Evolutionary conservation across 2,329 filamentous ascomycete species (phyloP).

Genomic region (Monosporascus cannonballus): DNA sequence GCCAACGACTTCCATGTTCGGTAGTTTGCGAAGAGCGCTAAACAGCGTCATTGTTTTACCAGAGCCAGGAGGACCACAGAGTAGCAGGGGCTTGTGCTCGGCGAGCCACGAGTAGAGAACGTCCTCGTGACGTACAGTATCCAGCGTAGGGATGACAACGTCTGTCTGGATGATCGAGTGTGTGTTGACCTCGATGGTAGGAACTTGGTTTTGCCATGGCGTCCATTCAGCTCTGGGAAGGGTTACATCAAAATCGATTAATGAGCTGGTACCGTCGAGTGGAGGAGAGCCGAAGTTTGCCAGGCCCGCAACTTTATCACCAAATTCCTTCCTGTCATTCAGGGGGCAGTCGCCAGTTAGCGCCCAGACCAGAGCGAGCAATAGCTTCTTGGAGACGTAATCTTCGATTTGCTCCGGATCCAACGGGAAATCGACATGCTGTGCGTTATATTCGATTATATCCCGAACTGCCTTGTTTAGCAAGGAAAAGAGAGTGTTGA

Average conservation of each 20-base stretch:
- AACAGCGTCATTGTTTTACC: constrained; percentile 99
- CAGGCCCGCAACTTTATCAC: constrained; percentile 74
- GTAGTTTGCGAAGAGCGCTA: constrained; percentile 90
- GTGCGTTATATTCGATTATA: constrained; percentile 90
- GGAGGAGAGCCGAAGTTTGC: constrained; percentile 82
- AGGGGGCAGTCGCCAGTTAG: constrained; percentile 93
- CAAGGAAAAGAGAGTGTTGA: constrained; percentile 91
- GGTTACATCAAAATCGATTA: constrained; percentile 93
- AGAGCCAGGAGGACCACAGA: constrained; percentile 95
- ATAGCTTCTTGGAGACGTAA: constrained; percentile 88
- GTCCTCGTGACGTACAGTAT: constrained; percentile 96
- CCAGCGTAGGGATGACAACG: constrained; percentile 94
- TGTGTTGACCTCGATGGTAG: constrained; percentile 92
- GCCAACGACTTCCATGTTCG: constrained; percentile 98
- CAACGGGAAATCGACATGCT: constrained; percentile 89
- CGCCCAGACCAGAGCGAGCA: constrained; percentile 91
- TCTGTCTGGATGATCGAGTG: constrained; percentile 98
- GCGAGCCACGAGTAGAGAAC: constrained; percentile 99
- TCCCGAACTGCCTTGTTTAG: constrained; percentile 91
- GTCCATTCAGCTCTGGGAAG: constrained; percentile 85
- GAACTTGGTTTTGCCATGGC: constrained; percentile 91
- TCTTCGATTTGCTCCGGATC: constrained; percentile 84
- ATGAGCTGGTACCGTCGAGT: constrained; percentile 69
- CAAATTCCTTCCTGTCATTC: constrained; percentile 79
- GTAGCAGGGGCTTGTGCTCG: constrained; percentile 92